Evolutionary conservation across 176 grass and related monocot species (phyloP), one percentile per base, ranked within the genome.

Genomic region (Oryza officinalis): DNA sequence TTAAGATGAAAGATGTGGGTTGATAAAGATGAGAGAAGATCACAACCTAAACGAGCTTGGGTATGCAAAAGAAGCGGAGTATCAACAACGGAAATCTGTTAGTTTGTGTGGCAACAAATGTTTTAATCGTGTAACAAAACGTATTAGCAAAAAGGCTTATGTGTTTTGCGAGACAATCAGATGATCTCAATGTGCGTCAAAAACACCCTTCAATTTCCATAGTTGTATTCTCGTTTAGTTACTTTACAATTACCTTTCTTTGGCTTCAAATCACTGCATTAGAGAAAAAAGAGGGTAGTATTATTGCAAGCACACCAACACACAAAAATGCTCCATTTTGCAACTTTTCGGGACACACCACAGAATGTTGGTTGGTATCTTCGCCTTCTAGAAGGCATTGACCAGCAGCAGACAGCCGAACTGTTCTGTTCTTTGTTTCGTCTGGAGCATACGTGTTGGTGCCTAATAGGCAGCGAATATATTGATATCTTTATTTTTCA

Each of bases 351-450:
- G 41, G 45, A n/a, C 28, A 66, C n/a, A 35, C 44, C 30, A 49
- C n/a, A 5, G n/a, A n/a, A 60, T 45, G 64, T 26, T 37, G 54
- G 54, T 79, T 65, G 67, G 75, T 79, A 43, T 26, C 20, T 27
- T 15, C 10, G 15, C n/a, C 84, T 86, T 86, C 84, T 73, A 86
- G 84, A 86, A 80, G 67, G 13, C 13, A 22, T 66, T 13, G 41
- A 73, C 52, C 25, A n/a, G 4, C 33, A n/a, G 43, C 43, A 52
- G 43, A 1, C 74, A 27, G 66, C 75, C 67, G 75, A 37, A 30
- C 27, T 47, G 50, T 45, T 27, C 4, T 63, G 14, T 57, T 13
- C 35, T 46, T 71, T 78, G 38, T 43, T 63, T 47, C 37, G 33
- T 17, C 18, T 5, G 52, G 22, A 12, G 52, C 30, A n/a, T n/a